phyloP scores from a whole-genome alignment of 352 stramenopile genomes.

The Globisporangium cystogenes region DNA sequence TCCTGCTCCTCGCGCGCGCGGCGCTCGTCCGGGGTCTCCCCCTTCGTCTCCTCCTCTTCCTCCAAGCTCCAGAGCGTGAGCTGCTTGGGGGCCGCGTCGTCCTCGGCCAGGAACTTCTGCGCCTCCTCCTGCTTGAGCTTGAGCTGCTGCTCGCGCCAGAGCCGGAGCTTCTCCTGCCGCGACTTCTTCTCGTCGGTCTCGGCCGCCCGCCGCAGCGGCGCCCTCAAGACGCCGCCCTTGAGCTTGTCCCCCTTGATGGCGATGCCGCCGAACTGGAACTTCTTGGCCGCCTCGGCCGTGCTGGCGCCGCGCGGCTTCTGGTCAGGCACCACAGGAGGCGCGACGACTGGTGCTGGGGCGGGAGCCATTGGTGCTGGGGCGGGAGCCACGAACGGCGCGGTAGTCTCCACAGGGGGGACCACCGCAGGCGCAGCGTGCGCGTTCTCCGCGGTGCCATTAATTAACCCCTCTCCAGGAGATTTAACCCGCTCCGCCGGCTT shows the following conservation, averaged over 20 bases:
- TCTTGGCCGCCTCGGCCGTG: slow-evolving; percentile 24
- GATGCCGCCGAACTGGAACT: slow-evolving; percentile 68
- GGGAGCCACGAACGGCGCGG: neutral
- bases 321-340: no score
- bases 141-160: slow-evolving; percentile 53
- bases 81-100: slow-evolving; percentile 63
- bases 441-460: no score
- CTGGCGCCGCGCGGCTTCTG: slow-evolving; percentile 2
- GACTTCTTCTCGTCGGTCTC: slow-evolving; percentile 34
- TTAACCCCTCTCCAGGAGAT: no score
- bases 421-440: no score
- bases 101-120: slow-evolving; percentile 59
- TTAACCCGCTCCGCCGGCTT: no score
- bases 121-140: slow-evolving; percentile 58
- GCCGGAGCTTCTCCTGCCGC: slow-evolving; percentile 40
- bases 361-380: neutral
- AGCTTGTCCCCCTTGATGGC: slow-evolving; percentile 44
- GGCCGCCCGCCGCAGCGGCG: slow-evolving; percentile 10
- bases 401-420: no score
- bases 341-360: neutral
- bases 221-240: slow-evolving; percentile 17
- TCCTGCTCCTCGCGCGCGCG: slow-evolving; percentile 43
- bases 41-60: slow-evolving; percentile 58
- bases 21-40: slow-evolving; percentile 44
- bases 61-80: slow-evolving; percentile 60